Evolutionary conservation across 2,329 filamentous ascomycete species (phyloP).

Genomic region (Hypoxylon sp.): DNA sequence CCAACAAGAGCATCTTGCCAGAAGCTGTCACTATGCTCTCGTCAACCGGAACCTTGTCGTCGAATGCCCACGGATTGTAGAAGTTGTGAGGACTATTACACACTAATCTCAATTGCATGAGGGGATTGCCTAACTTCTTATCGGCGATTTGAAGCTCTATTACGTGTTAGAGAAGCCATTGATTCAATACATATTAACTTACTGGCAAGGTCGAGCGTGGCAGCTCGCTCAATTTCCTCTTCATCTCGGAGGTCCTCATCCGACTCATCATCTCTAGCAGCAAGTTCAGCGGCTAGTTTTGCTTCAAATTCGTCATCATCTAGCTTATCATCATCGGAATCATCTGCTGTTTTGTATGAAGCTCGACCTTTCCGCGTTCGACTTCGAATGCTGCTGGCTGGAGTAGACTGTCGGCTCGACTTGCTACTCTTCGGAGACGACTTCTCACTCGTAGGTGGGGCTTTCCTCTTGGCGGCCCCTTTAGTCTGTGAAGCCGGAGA

Average conservation of each 20-base stretch:
- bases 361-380: constrained; percentile 64
- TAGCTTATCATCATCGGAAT: constrained; percentile 72
- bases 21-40: constrained; percentile 87
- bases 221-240: constrained; percentile 74
- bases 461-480: constrained; percentile 55
- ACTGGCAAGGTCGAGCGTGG: constrained; percentile 83
- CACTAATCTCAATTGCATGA: constrained; percentile 91
- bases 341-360: constrained; percentile 68
- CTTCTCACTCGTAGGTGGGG: constrained; percentile 51
- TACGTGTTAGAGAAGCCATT: constrained; percentile 49
- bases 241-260: constrained; percentile 56
- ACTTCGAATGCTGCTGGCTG: constrained; percentile 63
- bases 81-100: constrained; percentile 98
- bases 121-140: constrained; percentile 92
- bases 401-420: constrained; percentile 81
- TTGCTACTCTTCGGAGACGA: constrained; percentile 75
- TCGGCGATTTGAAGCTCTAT: constrained; percentile 84
- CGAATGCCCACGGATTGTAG: constrained; percentile 86
- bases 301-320: constrained; percentile 89
- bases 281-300: constrained; percentile 75
- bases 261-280: constrained; percentile 57
- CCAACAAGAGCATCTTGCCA: constrained; percentile 95
- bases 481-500: constrained; percentile 37
- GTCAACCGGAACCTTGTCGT: constrained; percentile 73
- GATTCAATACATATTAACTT: constrained; percentile 53